phyloP scores from a whole-genome alignment of 2,329 filamentous ascomycete genomes.

The Elsinoe necatrix region DNA sequence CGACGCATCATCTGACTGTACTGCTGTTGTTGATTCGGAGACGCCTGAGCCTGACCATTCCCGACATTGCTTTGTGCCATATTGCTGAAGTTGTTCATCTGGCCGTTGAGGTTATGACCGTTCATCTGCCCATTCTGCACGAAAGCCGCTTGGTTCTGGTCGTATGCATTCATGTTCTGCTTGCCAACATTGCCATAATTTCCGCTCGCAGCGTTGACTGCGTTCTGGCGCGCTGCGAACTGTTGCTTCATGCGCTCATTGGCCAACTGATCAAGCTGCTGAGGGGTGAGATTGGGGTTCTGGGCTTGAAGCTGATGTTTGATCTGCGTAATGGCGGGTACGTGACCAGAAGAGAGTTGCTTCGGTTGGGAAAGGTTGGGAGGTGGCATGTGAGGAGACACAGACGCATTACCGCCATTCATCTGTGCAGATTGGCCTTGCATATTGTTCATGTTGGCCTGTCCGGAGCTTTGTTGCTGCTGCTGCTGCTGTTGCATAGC shows the following conservation, averaged over 20 bases:
- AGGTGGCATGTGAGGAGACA: conserved; percentile 32
- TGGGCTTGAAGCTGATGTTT: conserved; percentile 44
- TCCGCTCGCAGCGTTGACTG: conserved; percentile 32
- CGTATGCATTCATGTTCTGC: conserved; percentile 12
- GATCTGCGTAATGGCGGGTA: conserved; percentile 47
- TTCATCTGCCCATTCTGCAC: conserved; percentile 16
- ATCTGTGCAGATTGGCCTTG: conserved; percentile 18
- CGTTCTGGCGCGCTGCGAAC: conserved; percentile 25
- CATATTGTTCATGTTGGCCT: conserved; percentile 17
- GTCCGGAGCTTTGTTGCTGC: conserved; percentile 17
- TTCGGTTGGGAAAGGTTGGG: conserved; percentile 35
- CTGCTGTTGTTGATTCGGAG: conserved; percentile 19
- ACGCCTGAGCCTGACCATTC: conserved; percentile 20
- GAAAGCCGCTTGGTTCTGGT: conserved; percentile 18
- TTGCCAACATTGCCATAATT: conserved; percentile 20
- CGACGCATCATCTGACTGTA: conserved; percentile 28
- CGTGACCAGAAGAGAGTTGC: conserved; percentile 44
- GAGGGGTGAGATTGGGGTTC: conserved; percentile 44
- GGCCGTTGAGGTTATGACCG: conserved; percentile 7
- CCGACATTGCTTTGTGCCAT: conserved; percentile 16
- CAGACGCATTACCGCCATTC: conserved; percentile 24
- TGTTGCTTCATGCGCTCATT: conserved; percentile 40
- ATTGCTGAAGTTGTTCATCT: conserved; percentile 15
- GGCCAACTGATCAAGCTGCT: conserved; percentile 47
- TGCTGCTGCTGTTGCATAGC: conserved; percentile 15